These are phyloP conservation scores for Candida cerambycidarum DNA, from an alignment of 805 yeast species.

Conservation along the genomic window DNA sequence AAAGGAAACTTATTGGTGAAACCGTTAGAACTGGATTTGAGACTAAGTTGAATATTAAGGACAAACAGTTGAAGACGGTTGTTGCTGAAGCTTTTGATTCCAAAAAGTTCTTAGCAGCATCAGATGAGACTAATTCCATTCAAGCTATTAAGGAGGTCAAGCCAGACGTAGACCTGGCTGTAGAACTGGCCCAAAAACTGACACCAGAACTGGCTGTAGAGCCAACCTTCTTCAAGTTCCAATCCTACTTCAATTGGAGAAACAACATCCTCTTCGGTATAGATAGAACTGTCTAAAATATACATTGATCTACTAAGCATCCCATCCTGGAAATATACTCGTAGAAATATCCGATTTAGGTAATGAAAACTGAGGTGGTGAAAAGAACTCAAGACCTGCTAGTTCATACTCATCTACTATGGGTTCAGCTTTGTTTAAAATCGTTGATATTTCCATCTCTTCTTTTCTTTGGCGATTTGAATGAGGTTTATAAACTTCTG, in stretches of 20 bases:
- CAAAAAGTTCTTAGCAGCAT: background rate
- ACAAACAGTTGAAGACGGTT: background rate
- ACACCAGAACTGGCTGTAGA: no score
- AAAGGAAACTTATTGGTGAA: constrained; percentile 17
- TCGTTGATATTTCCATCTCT: constrained; percentile 5
- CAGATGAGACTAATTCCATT: constrained; percentile 3
- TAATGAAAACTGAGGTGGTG: constrained; percentile 17
- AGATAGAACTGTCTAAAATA: background rate
- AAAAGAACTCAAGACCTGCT: constrained; percentile 11
- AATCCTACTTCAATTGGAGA: background rate
- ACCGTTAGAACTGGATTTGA: constrained; percentile 28
- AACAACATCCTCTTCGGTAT: background rate
- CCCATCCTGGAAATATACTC: constrained; percentile 20
- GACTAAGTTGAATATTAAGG: constrained; percentile 14
- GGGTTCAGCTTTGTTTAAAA: constrained; percentile 13
- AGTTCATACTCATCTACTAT: constrained; percentile 15
- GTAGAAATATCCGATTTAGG: constrained; percentile 19
- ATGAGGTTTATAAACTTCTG: constrained; percentile 18
- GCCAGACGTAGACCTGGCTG: background rate
- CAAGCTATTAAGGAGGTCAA: constrained; percentile 1
- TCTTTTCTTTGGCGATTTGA: constrained; percentile 5
- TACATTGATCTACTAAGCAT: background rate
- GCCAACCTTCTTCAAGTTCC: background rate
- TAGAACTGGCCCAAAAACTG: no score
- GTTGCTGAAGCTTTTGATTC: constrained; percentile 11